Conservation (phyloP, 2,329 filamentous ascomycete genomes). For the Colletotrichum sp. region DNA sequence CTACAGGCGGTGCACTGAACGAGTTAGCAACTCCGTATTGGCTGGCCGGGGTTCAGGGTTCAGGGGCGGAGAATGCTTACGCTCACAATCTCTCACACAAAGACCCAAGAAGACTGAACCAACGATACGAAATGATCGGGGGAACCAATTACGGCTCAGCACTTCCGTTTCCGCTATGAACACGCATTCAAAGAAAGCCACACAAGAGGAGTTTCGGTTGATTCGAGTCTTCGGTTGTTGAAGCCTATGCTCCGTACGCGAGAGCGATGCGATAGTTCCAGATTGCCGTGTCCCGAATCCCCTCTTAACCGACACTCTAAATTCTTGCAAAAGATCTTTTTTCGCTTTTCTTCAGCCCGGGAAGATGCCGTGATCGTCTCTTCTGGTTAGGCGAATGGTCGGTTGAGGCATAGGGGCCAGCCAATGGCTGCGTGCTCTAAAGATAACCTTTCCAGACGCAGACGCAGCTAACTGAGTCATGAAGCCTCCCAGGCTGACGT, state of each 20-base stretch:
- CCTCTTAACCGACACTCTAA: not conserved
- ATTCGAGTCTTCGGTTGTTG: not conserved
- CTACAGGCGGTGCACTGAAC: not conserved
- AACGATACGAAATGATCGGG: not conserved
- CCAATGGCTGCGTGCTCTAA: not conserved
- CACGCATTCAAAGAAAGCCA: not conserved
- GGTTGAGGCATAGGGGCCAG: not conserved
- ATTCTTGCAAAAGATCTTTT: not conserved
- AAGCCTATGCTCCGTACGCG: not conserved
- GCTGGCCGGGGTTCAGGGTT: not conserved
- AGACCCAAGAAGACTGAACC: not conserved
- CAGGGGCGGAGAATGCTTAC: not conserved
- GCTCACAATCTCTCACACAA: not conserved
- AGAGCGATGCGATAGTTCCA: not conserved
- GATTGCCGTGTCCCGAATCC: not conserved
- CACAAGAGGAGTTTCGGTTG: not conserved
- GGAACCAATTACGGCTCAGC: not conserved
- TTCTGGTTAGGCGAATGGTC: not conserved
- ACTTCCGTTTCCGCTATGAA: not conserved
- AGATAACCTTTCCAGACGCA: not conserved
- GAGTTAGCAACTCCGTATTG: not conserved
- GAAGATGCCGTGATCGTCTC: not conserved
- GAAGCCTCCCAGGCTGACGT: not conserved
- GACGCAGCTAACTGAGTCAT: not conserved
- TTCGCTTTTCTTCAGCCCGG: not conserved